phyloP scores from a whole-genome alignment of 495 filamentous ascomycete species.

The Talaromyces wortmannii region DNA sequence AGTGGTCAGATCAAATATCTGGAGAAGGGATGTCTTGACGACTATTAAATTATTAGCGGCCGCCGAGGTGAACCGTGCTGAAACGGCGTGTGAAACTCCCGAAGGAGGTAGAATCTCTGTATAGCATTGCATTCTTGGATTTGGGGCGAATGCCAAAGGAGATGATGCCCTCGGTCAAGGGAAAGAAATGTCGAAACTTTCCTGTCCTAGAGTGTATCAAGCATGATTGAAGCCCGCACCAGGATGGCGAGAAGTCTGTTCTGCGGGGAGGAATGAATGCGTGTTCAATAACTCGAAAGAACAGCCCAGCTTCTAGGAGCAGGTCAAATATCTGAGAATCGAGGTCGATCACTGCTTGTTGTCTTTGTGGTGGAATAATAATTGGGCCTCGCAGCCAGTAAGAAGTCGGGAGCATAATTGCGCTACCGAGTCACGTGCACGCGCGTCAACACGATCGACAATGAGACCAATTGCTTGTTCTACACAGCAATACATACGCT shows the following conservation, averaged over 20 bases:
- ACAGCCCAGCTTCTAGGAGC: too few species aligned
- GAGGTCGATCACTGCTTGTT: neutral
- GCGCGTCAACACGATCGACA: too few species aligned
- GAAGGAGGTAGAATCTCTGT: slow-evolving; percentile 88
- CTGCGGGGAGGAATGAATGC: neutral
- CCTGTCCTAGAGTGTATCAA: neutral
- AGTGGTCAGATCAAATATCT: slow-evolving; percentile 60
- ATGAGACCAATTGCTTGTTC: too few species aligned
- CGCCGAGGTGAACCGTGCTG: slow-evolving; percentile 66
- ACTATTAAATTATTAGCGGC: slow-evolving; percentile 78
- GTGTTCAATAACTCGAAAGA: neutral
- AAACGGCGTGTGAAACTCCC: slow-evolving; percentile 83
- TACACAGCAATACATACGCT: too few species aligned
- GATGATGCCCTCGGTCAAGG: neutral
- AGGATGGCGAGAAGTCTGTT: neutral
- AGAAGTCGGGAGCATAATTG: too few species aligned
- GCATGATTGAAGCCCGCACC: neutral
- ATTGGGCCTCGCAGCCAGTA: too few species aligned
- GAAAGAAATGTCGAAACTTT: neutral
- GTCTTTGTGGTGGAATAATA: neutral
- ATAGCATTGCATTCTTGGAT: slow-evolving; percentile 63
- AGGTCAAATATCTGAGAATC: too few species aligned
- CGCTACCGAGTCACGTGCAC: too few species aligned
- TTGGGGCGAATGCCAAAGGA: neutral
- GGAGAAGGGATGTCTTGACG: slow-evolving; percentile 83